These are phyloP conservation scores for Aaosphaeria arxii DNA, from an alignment of 2,329 filamentous ascomycete genomes.

Conservation along the genomic window DNA sequence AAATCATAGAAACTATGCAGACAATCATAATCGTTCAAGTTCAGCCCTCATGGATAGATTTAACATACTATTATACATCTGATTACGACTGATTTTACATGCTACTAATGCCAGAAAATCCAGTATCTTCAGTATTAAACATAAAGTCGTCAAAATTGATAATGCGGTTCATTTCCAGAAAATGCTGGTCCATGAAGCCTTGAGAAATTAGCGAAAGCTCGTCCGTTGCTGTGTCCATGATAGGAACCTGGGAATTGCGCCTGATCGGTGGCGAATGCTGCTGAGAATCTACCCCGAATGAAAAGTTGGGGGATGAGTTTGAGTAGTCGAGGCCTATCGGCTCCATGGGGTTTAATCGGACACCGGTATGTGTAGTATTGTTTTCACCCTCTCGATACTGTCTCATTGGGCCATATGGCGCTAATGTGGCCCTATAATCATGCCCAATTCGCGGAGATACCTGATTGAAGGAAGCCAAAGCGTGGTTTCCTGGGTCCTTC, in stretches of 20 bases:
- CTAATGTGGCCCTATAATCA: background rate
- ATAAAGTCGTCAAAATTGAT: background rate
- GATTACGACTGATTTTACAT: background rate
- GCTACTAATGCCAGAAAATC: background rate
- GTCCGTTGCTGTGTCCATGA: background rate
- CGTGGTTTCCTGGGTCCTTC: background rate
- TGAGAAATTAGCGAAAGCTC: slow-evolving; percentile 1
- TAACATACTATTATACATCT: background rate
- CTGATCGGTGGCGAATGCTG: background rate
- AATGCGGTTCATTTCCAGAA: background rate
- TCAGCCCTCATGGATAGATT: background rate
- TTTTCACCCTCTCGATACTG: background rate
- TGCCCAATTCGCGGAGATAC: background rate
- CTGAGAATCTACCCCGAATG: background rate
- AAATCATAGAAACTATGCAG: background rate
- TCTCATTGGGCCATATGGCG: background rate
- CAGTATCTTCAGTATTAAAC: background rate
- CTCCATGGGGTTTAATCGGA: background rate
- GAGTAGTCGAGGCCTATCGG: background rate
- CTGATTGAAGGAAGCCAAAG: background rate
- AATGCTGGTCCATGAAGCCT: background rate
- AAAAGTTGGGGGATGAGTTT: background rate
- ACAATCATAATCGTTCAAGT: background rate
- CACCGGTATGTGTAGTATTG: background rate
- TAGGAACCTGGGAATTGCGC: background rate